Base-by-base conservation (phyloP, 441 rosid genomes). In the Capsella rubella region DNA sequence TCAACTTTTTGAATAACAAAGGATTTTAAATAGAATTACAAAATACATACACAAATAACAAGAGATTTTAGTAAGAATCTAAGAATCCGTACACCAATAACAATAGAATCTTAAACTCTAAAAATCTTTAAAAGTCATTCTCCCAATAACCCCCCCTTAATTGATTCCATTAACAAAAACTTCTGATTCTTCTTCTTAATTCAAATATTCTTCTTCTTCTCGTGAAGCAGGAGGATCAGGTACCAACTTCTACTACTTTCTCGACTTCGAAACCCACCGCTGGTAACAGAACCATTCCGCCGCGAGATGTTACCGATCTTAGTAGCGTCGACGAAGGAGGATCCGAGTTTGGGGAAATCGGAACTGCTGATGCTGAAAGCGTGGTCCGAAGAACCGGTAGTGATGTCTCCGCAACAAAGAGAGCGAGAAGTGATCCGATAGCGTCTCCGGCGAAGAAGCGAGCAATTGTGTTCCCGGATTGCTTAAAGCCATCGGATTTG, bases 211-310 rank as follows among this genome's bases (percentile, higher is more conserved):
- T 10, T 6, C 5, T 8, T 47, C 27, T 61, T 68, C 68, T 34
- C 18, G 81, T 84, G 10, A 87, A 87, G 78, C 81, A 64, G 37
- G 90, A 89, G 67, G 47, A 50, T n/a, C 35, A 18, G 2, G 79
- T 46, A 21, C n/a, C 53, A 8, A 34, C 64, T 12, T 16, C 55
- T 0, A n/a, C 51, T 31, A 4, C 69, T 8, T 4, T 53, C 5
- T 57, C 40, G 8, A 46, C 69, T 12, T 67, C 16, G 66, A 72
- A 40, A 21, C 15, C 50, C 70, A 2, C 25, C 56, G 45, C 4
- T 25, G 28, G 5, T 6, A 64, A 64, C 72, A 32, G 51, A n/a
- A 13, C 8, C 72, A 31, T 58, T 27, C 73, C 40, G 11, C 28
- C 2, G 13, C 37, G 43, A 29, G 52, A 74, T 25, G 74, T 86